Conservation (phyloP, 2,329 filamentous ascomycete genomes). For the Penicillium sp. region DNA sequence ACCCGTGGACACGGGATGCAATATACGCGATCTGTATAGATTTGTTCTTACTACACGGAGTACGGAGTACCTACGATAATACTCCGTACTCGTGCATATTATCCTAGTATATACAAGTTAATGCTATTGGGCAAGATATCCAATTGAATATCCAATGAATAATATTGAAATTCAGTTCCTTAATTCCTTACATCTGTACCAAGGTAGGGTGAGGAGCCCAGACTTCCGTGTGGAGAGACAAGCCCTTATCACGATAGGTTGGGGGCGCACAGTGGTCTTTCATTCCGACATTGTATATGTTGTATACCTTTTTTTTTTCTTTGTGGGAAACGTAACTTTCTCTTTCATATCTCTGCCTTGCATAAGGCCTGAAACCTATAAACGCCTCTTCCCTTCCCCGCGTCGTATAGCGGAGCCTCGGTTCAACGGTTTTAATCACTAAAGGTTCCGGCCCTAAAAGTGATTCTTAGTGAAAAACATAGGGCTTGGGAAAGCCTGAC, state of each 20-base stretch:
- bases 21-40: neutral
- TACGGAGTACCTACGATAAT: too few relatives aligned
- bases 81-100: neutral
- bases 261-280: neutral
- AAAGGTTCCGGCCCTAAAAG: neutral
- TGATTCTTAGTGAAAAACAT: neutral
- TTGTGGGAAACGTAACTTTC: too few relatives aligned
- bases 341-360: neutral
- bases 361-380: conserved; percentile 3
- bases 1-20: neutral
- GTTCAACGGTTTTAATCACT: conserved; percentile 12
- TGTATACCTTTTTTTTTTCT: too few relatives aligned
- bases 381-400: conserved; percentile 8
- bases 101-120: neutral
- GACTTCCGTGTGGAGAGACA: neutral
- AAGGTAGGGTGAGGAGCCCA: conserved; percentile 1
- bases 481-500: conserved; percentile 3
- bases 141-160: neutral
- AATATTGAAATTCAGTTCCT: neutral
- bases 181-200: neutral
- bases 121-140: neutral
- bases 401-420: conserved; percentile 9
- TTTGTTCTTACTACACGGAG: neutral
- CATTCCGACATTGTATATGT: too few relatives aligned
- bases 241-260: conserved; percentile 3